Conservation (phyloP, 257 asterid genomes). For the Coffea eugenioides region DNA sequence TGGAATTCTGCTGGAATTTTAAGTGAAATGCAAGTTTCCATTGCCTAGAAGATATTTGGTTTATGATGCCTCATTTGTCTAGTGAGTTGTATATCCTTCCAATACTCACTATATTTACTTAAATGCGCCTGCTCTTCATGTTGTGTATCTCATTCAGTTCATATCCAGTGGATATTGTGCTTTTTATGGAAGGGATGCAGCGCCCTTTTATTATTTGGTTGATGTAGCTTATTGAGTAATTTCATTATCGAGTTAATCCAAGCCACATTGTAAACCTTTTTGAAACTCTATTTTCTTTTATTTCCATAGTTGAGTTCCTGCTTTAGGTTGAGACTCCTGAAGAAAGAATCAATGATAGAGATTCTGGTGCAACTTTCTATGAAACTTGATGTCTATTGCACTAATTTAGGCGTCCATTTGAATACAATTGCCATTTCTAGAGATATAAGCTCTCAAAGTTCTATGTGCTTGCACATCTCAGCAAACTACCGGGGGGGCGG, state of each 20-base stretch:
- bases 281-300: not conserved
- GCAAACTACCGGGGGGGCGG: not conserved
- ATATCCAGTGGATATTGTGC: too few relatives aligned
- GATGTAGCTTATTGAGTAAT: not conserved
- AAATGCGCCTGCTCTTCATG: not conserved
- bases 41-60: not conserved
- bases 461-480: not conserved
- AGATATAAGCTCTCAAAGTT: not conserved
- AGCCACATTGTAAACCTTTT: not conserved
- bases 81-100: not conserved
- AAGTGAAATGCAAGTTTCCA: not conserved
- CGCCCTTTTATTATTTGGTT: not conserved
- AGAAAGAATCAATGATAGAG: not conserved
- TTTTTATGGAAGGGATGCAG: not conserved
- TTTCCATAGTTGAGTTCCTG: constrained; percentile 2
- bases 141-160: not conserved
- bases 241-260: not conserved
- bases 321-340: not conserved
- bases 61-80: not conserved
- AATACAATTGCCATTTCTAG: not conserved
- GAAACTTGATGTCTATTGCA: not conserved
- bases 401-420: not conserved
- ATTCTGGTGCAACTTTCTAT: not conserved
- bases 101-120: not conserved
- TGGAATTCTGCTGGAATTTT: not conserved